Evolutionary conservation across 2,329 filamentous ascomycete genomes (phyloP).

Genomic region (Byssothecium circinans): DNA sequence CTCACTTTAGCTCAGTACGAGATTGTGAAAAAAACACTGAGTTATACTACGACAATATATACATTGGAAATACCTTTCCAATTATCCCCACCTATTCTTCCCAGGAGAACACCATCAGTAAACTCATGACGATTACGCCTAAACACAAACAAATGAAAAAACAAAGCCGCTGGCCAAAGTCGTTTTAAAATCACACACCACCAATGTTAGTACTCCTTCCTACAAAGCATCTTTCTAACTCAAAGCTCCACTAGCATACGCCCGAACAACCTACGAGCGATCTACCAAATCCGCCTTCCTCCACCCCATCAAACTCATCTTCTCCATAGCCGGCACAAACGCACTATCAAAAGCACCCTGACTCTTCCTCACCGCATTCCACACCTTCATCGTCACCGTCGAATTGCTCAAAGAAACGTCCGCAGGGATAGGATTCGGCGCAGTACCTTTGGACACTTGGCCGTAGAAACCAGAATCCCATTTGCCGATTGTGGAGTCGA

Average conservation of each 20-base stretch:
- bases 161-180: too few relatives aligned
- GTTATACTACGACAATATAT: too few relatives aligned
- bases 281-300: constrained; percentile 3
- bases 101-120: too few relatives aligned
- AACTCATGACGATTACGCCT: too few relatives aligned
- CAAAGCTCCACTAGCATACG: not conserved
- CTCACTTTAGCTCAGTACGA: too few relatives aligned
- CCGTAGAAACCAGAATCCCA: constrained; percentile 28
- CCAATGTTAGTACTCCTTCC: too few relatives aligned
- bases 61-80: too few relatives aligned
- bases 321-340: constrained; percentile 17
- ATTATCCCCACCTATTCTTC: too few relatives aligned
- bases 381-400: constrained; percentile 1
- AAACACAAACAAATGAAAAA: too few relatives aligned
- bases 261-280: constrained; percentile 5
- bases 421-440: constrained; percentile 1
- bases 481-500: constrained; percentile 21
- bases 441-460: constrained; percentile 12
- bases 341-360: constrained; percentile 4
- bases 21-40: too few relatives aligned
- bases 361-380: constrained; percentile 1
- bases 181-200: too few relatives aligned
- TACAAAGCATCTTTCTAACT: not conserved
- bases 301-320: constrained; percentile 9
- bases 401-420: constrained; percentile 6